These are phyloP conservation scores for Polygonum maritimum DNA, from an alignment of 148 eudicot species.

Conservation along the genomic window DNA sequence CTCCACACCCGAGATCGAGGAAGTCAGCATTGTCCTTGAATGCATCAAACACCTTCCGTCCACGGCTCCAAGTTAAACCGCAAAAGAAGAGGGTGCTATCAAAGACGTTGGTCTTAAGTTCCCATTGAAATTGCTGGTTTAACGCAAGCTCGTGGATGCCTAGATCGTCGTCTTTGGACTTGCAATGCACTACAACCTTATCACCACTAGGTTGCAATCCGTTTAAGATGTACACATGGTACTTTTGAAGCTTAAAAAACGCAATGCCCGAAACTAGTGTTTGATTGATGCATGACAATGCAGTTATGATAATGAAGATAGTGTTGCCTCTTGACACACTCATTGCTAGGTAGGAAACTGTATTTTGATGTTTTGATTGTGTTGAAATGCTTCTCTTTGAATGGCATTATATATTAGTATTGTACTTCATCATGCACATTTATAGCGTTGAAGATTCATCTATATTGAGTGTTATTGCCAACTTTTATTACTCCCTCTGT, in stretches of 20 bases:
- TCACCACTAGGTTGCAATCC: neutral
- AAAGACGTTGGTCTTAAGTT: neutral
- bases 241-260: neutral
- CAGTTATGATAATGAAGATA: neutral
- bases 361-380: too few relatives aligned
- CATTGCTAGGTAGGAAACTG: too few relatives aligned
- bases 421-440: too few relatives aligned
- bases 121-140: neutral
- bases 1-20: neutral
- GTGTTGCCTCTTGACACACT: neutral
- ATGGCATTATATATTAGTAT: too few relatives aligned
- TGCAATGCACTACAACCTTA: constrained; percentile 11
- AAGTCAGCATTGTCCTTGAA: neutral
- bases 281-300: neutral
- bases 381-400: too few relatives aligned
- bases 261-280: neutral
- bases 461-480: too few relatives aligned
- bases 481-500: neutral
- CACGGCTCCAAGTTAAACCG: neutral
- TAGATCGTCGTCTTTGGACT: constrained; percentile 10
- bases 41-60: neutral
- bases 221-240: neutral
- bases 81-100: constrained; percentile 12
- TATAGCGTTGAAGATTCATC: too few relatives aligned
- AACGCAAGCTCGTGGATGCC: neutral